Evolutionary conservation across 2,329 filamentous ascomycete species (phyloP), one percentile per base, ranked within the genome.

Genomic region (Dactylellina cionopaga): DNA sequence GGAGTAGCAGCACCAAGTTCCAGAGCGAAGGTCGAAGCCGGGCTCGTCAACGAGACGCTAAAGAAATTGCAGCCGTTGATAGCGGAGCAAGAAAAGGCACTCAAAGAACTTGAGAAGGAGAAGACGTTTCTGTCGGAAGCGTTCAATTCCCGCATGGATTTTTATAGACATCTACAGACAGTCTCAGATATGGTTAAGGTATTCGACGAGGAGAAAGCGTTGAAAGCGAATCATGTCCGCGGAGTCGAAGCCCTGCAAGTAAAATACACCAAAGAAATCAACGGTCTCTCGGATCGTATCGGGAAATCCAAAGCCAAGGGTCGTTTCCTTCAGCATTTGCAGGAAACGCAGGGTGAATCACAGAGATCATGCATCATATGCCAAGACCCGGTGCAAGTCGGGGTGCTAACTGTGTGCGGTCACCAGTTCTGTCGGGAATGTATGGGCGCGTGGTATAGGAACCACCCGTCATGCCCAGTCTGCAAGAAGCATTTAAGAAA

Each of bases 341-440:
- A 83, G 84, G 76, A 80, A 84, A 60, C 81, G 84, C 15, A 89
- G 91, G 44, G 83, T 85, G n/a, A 87, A 85, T 52, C 85, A 85
- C 0, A 85, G 88, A 49, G 86, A 88, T 65, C 90, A 54, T 99
- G 95, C 79, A 87, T 96, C 62, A 97, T 99, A 76, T 99, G 95
- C 79, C 89, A 91, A 60, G 70, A 76, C 9, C 78, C 83, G 0
- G 96, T 97, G 76, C 88, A 90, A 68, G 83, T 88, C n/a, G 94
- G 94, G 58, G 87, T 90, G 56, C 83, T 94, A 73, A 97, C 94
- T 0, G 86, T 92, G 0, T 98, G 95, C 79, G 94, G 94, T 0
- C 95, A 99, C 78, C 88, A 92, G 75, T 98, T 92, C 79, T 97
- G 94, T 82, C 92, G 92, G 77, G 90, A 92, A 25, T 98, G 95